A percentile compares a stretch with the other conserved stretches of the same genome.
These are phyloP conservation scores for Leishmania mexicana DNA, from an alignment of 208 protist species.

Conservation along the genomic window DNA sequence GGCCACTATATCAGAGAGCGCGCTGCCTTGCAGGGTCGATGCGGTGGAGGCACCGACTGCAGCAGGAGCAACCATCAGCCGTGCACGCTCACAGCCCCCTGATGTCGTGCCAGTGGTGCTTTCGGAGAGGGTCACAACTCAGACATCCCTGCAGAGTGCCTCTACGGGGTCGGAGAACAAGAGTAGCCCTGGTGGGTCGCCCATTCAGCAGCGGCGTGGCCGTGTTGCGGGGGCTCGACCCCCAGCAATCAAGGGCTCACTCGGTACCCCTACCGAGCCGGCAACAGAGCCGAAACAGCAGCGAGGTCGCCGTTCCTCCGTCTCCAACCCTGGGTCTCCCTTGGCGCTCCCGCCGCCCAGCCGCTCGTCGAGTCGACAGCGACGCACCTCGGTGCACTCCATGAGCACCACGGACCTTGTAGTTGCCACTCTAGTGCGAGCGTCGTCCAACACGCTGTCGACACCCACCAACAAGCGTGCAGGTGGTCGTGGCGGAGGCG, in stretches of 20 bases:
- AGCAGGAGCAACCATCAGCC: not conserved
- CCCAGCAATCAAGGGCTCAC: not conserved
- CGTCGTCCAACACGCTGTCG: not conserved
- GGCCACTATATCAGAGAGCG: not conserved
- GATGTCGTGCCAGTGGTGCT: not conserved
- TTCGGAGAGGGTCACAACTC: not conserved
- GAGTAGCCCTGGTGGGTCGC: not conserved
- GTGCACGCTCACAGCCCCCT: not conserved
- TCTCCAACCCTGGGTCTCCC: not conserved
- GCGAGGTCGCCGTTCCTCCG: not conserved
- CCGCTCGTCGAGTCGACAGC: not conserved
- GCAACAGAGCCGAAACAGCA: not conserved
- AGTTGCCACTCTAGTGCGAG: not conserved
- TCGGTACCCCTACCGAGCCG: not conserved
- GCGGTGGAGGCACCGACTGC: not conserved
- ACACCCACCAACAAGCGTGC: not conserved
- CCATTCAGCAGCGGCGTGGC: not conserved
- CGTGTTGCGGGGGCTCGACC: not conserved
- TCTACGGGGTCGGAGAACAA: not conserved
- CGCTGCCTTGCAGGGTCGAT: not conserved
- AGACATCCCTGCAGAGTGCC: not conserved
- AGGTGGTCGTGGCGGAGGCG: not conserved
- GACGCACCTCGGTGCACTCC: constrained; percentile 4
- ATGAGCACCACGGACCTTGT: constrained; percentile 8
- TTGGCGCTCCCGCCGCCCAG: no score